Conservation (phyloP, 2,329 filamentous ascomycete species). For the Ceratocystis cubensis region DNA sequence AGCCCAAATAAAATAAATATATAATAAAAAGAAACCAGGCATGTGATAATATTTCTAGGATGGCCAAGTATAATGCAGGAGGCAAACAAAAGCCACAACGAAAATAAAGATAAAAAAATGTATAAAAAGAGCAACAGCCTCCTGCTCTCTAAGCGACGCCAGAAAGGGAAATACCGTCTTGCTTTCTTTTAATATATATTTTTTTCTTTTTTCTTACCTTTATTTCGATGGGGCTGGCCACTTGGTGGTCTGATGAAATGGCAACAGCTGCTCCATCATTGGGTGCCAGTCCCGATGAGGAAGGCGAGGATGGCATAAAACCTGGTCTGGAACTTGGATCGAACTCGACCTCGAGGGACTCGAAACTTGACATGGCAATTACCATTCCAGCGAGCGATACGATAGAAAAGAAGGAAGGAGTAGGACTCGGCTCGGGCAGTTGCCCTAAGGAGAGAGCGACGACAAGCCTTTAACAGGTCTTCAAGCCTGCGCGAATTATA, state of each 20-base stretch:
- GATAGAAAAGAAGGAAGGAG: background rate
- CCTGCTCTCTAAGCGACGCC: conserved; percentile 1
- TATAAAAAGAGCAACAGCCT: background rate
- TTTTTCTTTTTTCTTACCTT: background rate
- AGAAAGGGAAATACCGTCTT: background rate
- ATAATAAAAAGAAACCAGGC: background rate
- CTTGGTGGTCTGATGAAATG: conserved; percentile 1
- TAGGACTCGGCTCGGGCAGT: background rate
- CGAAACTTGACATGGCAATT: background rate
- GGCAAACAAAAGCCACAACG: background rate
- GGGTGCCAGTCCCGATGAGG: conserved; percentile 1
- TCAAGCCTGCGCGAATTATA: background rate
- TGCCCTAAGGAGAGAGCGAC: background rate
- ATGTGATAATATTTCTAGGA: background rate
- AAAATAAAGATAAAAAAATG: background rate
- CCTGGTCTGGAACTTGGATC: background rate
- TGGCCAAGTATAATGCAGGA: background rate
- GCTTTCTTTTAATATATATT: background rate
- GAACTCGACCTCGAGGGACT: background rate
- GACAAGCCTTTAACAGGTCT: background rate
- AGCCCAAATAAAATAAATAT: no score
- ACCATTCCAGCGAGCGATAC: background rate
- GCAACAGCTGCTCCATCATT: background rate
- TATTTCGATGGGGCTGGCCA: background rate
- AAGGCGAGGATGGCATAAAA: background rate